These are phyloP conservation scores for Apophysomyces trapeziformis DNA, from an alignment of 371 early-diverging fungal genomes.

Conservation along the genomic window DNA sequence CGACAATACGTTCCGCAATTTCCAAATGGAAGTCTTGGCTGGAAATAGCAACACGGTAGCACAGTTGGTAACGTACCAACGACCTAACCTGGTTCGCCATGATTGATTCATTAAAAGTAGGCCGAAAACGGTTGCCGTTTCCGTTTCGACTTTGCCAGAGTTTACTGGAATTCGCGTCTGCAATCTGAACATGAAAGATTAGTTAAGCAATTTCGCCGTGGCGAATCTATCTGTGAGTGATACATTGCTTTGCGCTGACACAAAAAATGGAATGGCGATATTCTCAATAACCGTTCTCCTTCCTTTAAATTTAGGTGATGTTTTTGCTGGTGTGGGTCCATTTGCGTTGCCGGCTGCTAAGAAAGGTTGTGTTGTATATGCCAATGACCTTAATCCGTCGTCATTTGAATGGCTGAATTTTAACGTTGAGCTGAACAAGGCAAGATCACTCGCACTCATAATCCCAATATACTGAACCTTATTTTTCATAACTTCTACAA, in stretches of 20 bases:
- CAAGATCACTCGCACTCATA: constrained; percentile 25
- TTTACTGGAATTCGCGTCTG: constrained; percentile 99
- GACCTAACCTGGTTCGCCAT: background rate
- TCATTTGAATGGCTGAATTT: constrained; percentile 79
- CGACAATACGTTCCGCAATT: constrained; percentile 92
- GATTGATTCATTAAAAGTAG: constrained; percentile 34
- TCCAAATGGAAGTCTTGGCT: constrained; percentile 94
- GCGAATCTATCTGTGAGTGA: constrained; percentile 69
- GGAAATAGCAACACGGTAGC: constrained; percentile 84
- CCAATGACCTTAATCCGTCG: constrained; percentile 96
- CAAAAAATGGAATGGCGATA: no score
- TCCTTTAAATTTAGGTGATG: constrained; percentile 66
- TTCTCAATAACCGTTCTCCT: background rate
- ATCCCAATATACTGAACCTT: background rate
- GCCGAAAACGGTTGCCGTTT: constrained; percentile 90
- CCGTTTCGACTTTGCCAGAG: constrained; percentile 92
- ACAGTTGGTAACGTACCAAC: constrained; percentile 64
- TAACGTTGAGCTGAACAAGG: constrained; percentile 85
- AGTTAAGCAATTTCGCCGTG: constrained; percentile 69
- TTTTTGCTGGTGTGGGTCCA: constrained; percentile 98
- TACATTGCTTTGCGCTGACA: background rate
- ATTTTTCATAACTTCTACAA: background rate
- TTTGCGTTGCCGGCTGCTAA: constrained; percentile 96
- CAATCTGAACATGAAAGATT: constrained; percentile 93
- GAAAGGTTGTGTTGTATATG: constrained; percentile 82